Base-by-base conservation (phyloP, 345 rosid species). In the Pugionium dolabratum region DNA sequence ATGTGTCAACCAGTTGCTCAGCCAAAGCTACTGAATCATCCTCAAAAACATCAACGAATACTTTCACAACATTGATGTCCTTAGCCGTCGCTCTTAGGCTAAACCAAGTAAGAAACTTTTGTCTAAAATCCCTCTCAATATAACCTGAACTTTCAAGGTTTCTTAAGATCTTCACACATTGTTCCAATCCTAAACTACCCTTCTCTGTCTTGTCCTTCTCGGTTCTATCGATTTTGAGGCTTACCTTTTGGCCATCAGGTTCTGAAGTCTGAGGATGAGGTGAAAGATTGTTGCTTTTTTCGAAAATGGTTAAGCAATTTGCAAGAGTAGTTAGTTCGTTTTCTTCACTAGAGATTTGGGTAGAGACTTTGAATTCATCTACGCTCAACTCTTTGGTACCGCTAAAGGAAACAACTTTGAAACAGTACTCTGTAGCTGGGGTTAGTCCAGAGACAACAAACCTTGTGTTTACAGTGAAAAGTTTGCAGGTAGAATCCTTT, bases 71-170 rank as follows among this genome's bases (percentile, higher is more conserved):
- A 67, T 86, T 75, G 2, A 71, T 72, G 81, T 93, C 91, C 54
- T 81, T 82, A 34, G 78, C 54, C n/a, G 82, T 82, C 2, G 98
- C 98, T 69, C 81, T 79, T 67, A 88, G 74, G 79, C 89, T 83
- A 62, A 82, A 93, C 97, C 98, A 93, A 2, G 97, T 88, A 59
- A 93, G 78, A 72, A 93, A 90, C 59, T 88, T 90, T 74, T 82
- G 90, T 70, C 98, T 73, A 52, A 93, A 93, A 64, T 72, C 81
- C 77, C 74, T 88, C 70, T 88, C 90, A 1, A 93, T 74, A 59
- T 85, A 78, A 11, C 91, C 92, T 63, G 82, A 75, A 40, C 85
- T 76, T 57, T 90, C 98, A 42, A 93, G 64, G 83, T 88, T 68
- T 72, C 97, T 74, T 54, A 92, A 76, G 40, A 84, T 71, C 80